Percentiles rank a stretch among this genome's conserved stretches.
Conservation (phyloP, 1,139 yeast genomes). For the Geotrichum carabidarum region DNA sequence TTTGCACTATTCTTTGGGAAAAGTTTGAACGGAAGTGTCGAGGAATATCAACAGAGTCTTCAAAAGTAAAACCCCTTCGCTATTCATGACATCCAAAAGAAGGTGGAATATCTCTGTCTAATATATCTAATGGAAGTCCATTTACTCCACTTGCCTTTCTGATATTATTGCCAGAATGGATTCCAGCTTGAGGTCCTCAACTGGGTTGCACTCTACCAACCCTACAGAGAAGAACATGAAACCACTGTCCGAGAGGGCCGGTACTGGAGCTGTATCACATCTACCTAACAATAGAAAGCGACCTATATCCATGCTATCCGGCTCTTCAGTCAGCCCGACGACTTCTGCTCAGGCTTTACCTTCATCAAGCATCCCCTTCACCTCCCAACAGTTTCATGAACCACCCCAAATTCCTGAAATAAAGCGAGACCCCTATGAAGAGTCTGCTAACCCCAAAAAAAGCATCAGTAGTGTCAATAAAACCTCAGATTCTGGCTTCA, state of each 20-base stretch:
- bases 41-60: background rate
- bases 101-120: background rate
- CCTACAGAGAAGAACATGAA: background rate
- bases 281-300: background rate
- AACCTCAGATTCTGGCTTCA: background rate
- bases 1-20: background rate
- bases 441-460: background rate
- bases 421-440: background rate
- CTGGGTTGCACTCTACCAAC: background rate
- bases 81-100: background rate
- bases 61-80: background rate
- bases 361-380: too few species aligned
- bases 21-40: background rate
- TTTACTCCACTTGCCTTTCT: background rate
- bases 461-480: background rate
- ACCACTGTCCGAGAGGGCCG: background rate
- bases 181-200: background rate
- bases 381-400: background rate
- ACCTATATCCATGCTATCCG: constrained; percentile 1
- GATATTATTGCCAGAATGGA: background rate
- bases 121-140: background rate
- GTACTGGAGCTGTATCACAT: background rate
- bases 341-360: background rate
- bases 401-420: background rate
- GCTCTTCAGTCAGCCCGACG: background rate